Base-by-base conservation (phyloP, 805 yeast genomes). In the Candida silvatica region DNA sequence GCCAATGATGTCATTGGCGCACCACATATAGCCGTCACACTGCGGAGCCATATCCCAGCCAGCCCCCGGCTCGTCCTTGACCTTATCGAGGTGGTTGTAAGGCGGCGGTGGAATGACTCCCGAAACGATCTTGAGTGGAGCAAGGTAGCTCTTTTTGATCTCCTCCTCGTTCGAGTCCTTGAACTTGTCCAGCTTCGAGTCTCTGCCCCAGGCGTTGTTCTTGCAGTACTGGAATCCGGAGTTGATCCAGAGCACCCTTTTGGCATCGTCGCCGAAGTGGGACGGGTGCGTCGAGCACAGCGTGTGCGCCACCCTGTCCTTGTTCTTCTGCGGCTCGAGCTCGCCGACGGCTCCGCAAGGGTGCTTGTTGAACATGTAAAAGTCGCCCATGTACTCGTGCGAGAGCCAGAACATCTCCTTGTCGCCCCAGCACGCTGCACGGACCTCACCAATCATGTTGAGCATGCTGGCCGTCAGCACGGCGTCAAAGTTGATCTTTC, bases 341-440 rank as follows among this genome's bases (percentile, higher is more conserved):
- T 8, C 52, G 9, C 83, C 85, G 2, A 71, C 67, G 16, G 77
- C 61, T 2, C 76, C 82, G 1, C 81, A 81, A n/a, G 69, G 61
- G 43, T 62, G 52, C 5, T 54, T 37, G 45, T 76, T 77, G 49
- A 78, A 69, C 20, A 51, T 55, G 43, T 74, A 75, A 16, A 57
- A 51, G 45, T 76, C 75, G 9, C 84, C 78, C 29, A 69, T 62
- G 27, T 69, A 58, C 30, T 69, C 64, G 52, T 76, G 71, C 2
- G 83, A 84, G 23, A 82, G 49, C 90, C 90, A 80, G 47, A 80
- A 75, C 43, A 81, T 60, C 49, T 82, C 92, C 46, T 82, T 82
- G 43, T 22, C 24, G 7, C 24, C 24, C 24, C 24, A 22, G 7
- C 80, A 66, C 15, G 77, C 69, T 2, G 70, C 62, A 1, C 64